A percentile compares a stretch with the other conserved stretches of the same genome.
phyloP scores from a whole-genome alignment of 768 basidiomycete species.

The Mrakia frigida region DNA sequence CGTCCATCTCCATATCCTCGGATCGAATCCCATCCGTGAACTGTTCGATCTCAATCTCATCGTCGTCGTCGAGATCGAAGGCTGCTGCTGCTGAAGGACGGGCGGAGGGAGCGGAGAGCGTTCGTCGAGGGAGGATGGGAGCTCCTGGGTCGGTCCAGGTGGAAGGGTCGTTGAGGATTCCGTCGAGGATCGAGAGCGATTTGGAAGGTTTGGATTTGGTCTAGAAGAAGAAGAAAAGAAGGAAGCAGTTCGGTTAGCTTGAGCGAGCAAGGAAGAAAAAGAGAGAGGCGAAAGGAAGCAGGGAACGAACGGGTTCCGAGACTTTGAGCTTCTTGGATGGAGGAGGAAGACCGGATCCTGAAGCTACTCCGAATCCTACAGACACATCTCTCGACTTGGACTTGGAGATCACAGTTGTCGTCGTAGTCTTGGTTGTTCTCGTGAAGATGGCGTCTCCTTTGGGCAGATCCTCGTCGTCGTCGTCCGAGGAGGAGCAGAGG shows the following conservation, averaged over 20 bases:
- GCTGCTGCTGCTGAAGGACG: background rate
- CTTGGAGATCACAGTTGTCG: background rate
- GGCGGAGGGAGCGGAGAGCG: background rate
- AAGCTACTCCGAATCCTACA: background rate
- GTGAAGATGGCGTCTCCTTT: background rate
- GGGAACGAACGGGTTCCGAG: background rate
- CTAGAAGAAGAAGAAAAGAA: too few species aligned
- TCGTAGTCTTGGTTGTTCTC: background rate
- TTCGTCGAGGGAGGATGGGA: background rate
- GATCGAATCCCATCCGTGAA: background rate
- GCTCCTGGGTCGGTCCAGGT: background rate
- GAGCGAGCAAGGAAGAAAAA: background rate
- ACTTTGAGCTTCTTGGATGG: constrained; percentile 4
- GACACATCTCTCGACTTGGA: background rate
- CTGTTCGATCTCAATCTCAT: background rate
- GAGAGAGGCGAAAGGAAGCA: too few species aligned
- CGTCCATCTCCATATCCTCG: constrained; percentile 22
- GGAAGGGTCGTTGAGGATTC: background rate
- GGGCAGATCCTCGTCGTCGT: background rate
- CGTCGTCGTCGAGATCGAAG: background rate
- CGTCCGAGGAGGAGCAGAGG: background rate
- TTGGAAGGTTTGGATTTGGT: background rate
- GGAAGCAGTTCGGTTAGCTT: background rate
- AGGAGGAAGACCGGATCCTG: constrained; percentile 5
- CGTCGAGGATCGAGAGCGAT: background rate